phyloP scores from a whole-genome alignment of 148 eudicot species.

The Diospyros lotus region DNA sequence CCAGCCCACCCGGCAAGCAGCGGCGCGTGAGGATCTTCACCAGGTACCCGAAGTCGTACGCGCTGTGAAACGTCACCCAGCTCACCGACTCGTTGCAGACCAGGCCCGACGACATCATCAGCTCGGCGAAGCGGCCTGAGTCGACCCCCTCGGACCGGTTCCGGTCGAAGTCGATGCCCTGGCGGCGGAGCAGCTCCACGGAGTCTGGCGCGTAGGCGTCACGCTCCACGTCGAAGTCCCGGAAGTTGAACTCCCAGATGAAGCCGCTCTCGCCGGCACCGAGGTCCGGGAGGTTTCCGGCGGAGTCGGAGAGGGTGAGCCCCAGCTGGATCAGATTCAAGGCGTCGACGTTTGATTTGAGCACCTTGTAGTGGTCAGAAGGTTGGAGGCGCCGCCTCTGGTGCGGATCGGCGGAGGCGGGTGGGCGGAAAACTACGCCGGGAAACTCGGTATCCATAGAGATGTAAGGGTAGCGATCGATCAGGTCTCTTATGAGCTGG shows the following conservation, averaged over 20 bases:
- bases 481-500: slow-evolving; percentile 18
- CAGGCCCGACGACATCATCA: slow-evolving; percentile 30
- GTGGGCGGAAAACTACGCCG: slow-evolving; percentile 37
- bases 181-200: slow-evolving; percentile 26
- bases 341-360: slow-evolving; percentile 52
- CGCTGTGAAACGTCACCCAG: slow-evolving; percentile 31
- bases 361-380: slow-evolving; percentile 25
- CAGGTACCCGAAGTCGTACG: slow-evolving; percentile 15
- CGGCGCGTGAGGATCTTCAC: slow-evolving; percentile 8
- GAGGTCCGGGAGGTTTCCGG: slow-evolving; percentile 35
- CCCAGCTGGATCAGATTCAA: slow-evolving; percentile 49
- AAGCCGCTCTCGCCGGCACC: slow-evolving; percentile 6
- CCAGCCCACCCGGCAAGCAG: slow-evolving; percentile 12
- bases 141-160: slow-evolving; percentile 25
- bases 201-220: slow-evolving; percentile 31
- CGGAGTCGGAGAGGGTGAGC: slow-evolving; percentile 31
- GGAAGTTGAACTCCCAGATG: slow-evolving; percentile 47
- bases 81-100: slow-evolving; percentile 25
- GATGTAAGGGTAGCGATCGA: slow-evolving; percentile 34
- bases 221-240: slow-evolving; percentile 30
- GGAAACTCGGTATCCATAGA: slow-evolving; percentile 77
- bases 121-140: slow-evolving; percentile 24
- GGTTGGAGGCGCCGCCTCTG: slow-evolving; percentile 10
- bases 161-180: slow-evolving; percentile 36
- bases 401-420: background rate